phyloP scores from a whole-genome alignment of 1,139 yeast genomes.

The Wickerhamiella pararugosa region DNA sequence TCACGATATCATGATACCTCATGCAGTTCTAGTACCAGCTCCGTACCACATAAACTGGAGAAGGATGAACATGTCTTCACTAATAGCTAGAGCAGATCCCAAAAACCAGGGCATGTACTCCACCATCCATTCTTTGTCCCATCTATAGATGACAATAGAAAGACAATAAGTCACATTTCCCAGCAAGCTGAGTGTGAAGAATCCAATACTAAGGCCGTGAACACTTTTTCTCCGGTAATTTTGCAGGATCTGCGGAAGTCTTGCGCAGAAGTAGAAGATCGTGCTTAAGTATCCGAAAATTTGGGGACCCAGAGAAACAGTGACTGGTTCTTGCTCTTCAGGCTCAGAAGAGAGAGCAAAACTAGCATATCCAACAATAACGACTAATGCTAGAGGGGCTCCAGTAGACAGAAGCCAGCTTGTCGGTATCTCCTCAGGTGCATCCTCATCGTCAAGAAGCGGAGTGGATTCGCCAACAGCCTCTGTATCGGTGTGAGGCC shows the following conservation, averaged over 20 bases:
- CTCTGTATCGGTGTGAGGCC: slow-evolving; percentile 12
- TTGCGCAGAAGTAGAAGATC: slow-evolving; percentile 51
- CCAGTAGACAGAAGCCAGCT: slow-evolving; percentile 26
- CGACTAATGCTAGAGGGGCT: slow-evolving; percentile 48
- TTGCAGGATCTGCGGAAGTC: slow-evolving; percentile 67
- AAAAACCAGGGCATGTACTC: slow-evolving; percentile 60
- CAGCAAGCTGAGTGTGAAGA: slow-evolving; percentile 57
- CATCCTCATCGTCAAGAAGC: slow-evolving; percentile 13
- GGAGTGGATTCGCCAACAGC: slow-evolving; percentile 8
- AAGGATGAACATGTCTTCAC: slow-evolving; percentile 50
- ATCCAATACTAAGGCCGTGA: slow-evolving; percentile 57
- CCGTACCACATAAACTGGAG: slow-evolving; percentile 32
- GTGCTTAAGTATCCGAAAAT: slow-evolving; percentile 62
- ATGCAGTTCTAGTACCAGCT: too few species aligned
- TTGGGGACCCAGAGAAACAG: slow-evolving; percentile 44
- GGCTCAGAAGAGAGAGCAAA: slow-evolving; percentile 33
- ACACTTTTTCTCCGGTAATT: slow-evolving; percentile 56
- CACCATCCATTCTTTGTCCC: slow-evolving; percentile 42
- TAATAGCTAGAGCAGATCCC: slow-evolving; percentile 60
- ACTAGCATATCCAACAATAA: slow-evolving; percentile 52
- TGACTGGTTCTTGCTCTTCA: slow-evolving; percentile 17
- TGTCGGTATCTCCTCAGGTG: slow-evolving; percentile 4
- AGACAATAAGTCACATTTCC: slow-evolving; percentile 69
- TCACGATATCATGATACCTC: too few species aligned
- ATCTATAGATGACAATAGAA: slow-evolving; percentile 53